phyloP scores from a whole-genome alignment of 371 early-diverging fungal genomes.

The Encephalitozoon romaleae region DNA sequence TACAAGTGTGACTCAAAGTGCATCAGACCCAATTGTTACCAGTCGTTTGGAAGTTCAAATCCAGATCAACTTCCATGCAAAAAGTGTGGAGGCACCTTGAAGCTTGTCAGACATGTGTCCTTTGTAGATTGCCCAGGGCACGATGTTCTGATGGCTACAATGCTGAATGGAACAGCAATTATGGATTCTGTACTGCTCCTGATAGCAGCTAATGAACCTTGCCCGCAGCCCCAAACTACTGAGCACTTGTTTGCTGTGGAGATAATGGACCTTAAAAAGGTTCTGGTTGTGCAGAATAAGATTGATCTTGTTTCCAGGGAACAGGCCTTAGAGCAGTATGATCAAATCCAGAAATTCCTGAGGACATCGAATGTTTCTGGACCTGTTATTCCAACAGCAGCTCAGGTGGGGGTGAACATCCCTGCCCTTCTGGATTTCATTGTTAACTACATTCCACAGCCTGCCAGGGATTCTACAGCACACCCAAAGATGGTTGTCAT shows the following conservation, averaged over 20 bases:
- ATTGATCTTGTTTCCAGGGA: conserved; percentile 91
- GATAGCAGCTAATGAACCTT: conserved; percentile 97
- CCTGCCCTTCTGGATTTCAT: conserved; percentile 98
- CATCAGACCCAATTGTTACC: conserved; percentile 58
- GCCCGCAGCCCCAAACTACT: conserved; percentile 98
- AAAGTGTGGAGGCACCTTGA: conserved; percentile 69
- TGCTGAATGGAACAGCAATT: conserved; percentile 98
- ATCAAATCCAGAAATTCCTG: conserved; percentile 82
- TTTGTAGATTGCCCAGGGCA: conserved; percentile 99
- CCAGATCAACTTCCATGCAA: conserved; percentile 78
- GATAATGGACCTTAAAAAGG: conserved; percentile 92
- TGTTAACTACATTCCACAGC: conserved; percentile 89
- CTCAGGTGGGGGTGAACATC: conserved; percentile 95
- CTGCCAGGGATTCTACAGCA: conserved; percentile 79
- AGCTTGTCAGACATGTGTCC: conserved; percentile 75
- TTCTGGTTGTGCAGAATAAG: conserved; percentile 98
- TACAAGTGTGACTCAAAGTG: conserved; percentile 56
- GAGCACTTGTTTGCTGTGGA: conserved; percentile 99
- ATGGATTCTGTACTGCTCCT: conserved; percentile 99
- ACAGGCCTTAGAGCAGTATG: conserved; percentile 82
- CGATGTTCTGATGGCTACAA: conserved; percentile 99
- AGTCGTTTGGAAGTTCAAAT: conserved; percentile 39
- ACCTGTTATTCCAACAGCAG: conserved; percentile 96
- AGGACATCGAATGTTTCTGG: conserved; percentile 81
- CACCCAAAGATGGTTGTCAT: conserved; percentile 91